phyloP scores from a whole-genome alignment of 257 asterid species.

The Jasminum sambac region DNA sequence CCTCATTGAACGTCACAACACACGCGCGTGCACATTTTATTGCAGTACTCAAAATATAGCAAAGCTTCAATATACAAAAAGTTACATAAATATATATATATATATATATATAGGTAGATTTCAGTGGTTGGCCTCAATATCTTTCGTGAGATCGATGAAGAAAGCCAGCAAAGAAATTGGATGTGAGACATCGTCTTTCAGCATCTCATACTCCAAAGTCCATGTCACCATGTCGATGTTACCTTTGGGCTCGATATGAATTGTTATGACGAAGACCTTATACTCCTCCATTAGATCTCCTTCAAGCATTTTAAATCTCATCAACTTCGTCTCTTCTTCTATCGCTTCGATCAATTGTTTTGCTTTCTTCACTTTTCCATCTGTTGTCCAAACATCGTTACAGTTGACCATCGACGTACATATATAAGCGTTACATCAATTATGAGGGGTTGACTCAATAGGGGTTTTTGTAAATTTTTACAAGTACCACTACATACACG shows the following conservation, averaged over 20 bases:
- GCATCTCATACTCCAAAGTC: conserved; percentile 38
- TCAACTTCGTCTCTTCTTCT: conserved; percentile 29
- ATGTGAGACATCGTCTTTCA: conserved; percentile 24
- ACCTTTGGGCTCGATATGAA: conserved; percentile 33
- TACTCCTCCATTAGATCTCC: conserved; percentile 35
- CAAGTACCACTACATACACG: too few species aligned
- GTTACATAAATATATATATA: too few species aligned
- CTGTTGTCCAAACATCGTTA: conserved; percentile 8
- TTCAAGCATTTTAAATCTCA: conserved; percentile 25
- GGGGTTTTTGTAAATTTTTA: too few species aligned
- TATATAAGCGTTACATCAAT: too few species aligned
- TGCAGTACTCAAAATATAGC: too few species aligned
- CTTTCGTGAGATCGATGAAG: conserved; percentile 34
- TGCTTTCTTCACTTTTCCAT: conserved; percentile 24
- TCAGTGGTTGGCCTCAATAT: conserved; percentile 30
- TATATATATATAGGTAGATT: too few species aligned
- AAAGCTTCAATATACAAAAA: too few species aligned
- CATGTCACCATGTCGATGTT: conserved; percentile 32
- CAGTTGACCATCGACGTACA: too few species aligned
- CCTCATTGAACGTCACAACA: too few species aligned
- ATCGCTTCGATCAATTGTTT: conserved; percentile 30
- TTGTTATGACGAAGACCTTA: conserved; percentile 27
- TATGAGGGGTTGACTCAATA: too few species aligned
- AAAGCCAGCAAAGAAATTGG: conserved; percentile 25
- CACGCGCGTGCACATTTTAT: neutral